Evolutionary conservation across 192 early-diverging fungal genomes (phyloP).

Genomic region (Entomortierella beljakovae): DNA sequence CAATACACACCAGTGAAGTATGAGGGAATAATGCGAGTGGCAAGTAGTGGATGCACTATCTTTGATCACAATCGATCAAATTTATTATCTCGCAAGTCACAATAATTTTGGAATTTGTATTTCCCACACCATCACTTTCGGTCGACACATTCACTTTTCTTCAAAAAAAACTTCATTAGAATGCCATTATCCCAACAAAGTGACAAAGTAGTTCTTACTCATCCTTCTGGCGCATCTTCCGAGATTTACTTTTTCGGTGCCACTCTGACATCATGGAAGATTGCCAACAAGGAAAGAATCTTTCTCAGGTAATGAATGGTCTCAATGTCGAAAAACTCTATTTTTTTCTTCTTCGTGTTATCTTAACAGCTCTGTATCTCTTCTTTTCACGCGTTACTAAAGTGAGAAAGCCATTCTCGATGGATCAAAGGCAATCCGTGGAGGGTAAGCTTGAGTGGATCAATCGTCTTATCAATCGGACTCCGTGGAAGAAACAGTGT

Average conservation of each 20-base stretch:
- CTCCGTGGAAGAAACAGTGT: neutral
- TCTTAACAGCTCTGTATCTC: neutral
- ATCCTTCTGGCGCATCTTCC: slow-evolving; percentile 33
- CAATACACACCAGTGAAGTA: too few relatives aligned
- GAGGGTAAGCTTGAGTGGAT: slow-evolving; percentile 59
- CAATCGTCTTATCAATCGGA: neutral
- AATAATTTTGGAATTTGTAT: too few relatives aligned
- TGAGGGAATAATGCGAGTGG: too few relatives aligned
- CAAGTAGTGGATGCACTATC: too few relatives aligned
- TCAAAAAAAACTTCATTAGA: neutral
- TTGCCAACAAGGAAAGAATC: slow-evolving; percentile 78
- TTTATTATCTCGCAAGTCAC: too few relatives aligned
- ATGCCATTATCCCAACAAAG: slow-evolving; percentile 48
- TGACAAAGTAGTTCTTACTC: slow-evolving; percentile 30
- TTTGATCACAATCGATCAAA: too few relatives aligned
- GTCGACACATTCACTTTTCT: neutral
- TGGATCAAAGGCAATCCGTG: slow-evolving; percentile 94
- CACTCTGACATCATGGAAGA: slow-evolving; percentile 93
- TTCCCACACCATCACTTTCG: neutral
- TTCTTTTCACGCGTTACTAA: neutral
- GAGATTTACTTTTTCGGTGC: slow-evolving; percentile 73
- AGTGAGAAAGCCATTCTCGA: slow-evolving; percentile 85
- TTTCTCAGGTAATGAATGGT: slow-evolving; percentile 75
- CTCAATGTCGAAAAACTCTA: neutral
- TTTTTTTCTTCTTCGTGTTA: neutral